phyloP scores from a whole-genome alignment of 129 eudicot species.

The Mikania micrantha region DNA sequence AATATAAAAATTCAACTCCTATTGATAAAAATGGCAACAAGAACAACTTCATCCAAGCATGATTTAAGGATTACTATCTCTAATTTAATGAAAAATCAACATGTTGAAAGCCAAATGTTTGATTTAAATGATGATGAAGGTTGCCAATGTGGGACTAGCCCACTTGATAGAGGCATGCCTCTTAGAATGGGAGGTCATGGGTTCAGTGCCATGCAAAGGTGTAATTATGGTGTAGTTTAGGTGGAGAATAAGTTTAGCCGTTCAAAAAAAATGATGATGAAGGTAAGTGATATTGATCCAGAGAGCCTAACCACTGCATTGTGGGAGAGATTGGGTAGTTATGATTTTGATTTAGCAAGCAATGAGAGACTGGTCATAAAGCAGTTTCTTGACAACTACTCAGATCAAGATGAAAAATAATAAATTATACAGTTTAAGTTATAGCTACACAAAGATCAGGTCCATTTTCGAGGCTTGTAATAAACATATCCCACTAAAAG shows the following conservation, averaged over 20 bases:
- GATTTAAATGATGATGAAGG: constrained; percentile 19
- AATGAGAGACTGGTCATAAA: constrained; percentile 47
- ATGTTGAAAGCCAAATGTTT: not conserved
- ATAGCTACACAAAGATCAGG: too few relatives aligned
- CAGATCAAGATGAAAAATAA: too few relatives aligned
- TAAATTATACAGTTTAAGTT: too few relatives aligned
- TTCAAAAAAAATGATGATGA: too few relatives aligned
- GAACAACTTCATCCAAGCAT: constrained; percentile 75
- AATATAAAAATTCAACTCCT: constrained; percentile 48
- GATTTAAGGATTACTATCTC: not conserved
- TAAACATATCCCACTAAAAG: not conserved
- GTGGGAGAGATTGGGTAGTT: constrained; percentile 51
- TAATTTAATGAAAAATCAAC: not conserved
- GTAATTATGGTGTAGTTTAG: too few relatives aligned
- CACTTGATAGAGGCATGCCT: too few relatives aligned
- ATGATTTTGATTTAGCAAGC: constrained; percentile 59
- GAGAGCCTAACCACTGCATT: constrained; percentile 44
- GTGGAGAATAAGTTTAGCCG: too few relatives aligned
- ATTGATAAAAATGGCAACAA: constrained; percentile 71
- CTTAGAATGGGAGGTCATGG: too few relatives aligned
- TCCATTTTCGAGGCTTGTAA: not conserved
- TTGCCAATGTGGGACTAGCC: too few relatives aligned
- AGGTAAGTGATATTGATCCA: constrained; percentile 64
- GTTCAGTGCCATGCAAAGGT: too few relatives aligned
- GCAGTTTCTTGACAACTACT: constrained; percentile 56